Evolutionary conservation across 129 eudicot genomes (phyloP).

Genomic region (Chrysanthemum seticuspe): DNA sequence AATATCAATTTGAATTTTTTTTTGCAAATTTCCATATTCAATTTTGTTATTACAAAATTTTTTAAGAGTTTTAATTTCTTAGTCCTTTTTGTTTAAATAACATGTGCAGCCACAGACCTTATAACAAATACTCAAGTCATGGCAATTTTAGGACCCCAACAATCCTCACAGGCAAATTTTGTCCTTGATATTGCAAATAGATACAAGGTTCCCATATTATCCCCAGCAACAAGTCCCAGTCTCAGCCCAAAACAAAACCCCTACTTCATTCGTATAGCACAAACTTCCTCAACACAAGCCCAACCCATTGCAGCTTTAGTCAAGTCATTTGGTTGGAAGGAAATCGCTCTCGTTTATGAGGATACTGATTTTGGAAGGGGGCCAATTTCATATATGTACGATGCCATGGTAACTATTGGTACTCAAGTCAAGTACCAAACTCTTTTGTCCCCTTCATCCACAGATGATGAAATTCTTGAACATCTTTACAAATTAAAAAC

Average conservation of each 20-base stretch:
- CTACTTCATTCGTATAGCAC: slow-evolving; percentile 44
- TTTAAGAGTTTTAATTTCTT: neutral
- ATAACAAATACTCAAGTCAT: slow-evolving; percentile 43
- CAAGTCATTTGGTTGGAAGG: slow-evolving; percentile 46
- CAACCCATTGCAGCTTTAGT: slow-evolving; percentile 27
- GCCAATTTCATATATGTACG: slow-evolving; percentile 40
- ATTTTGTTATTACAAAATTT: neutral
- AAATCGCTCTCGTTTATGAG: slow-evolving; percentile 40
- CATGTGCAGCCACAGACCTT: slow-evolving; percentile 52
- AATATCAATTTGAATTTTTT: too few relatives aligned
- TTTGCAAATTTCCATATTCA: too few relatives aligned
- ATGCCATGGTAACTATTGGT: slow-evolving; percentile 36
- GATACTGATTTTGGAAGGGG: slow-evolving; percentile 58
- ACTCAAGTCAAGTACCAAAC: slow-evolving; percentile 35
- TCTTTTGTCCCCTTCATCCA: slow-evolving; percentile 31
- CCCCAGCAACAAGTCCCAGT: slow-evolving; percentile 52
- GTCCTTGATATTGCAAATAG: slow-evolving; percentile 37
- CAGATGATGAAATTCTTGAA: slow-evolving; percentile 30
- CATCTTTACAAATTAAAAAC: slow-evolving; percentile 46
- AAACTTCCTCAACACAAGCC: slow-evolving; percentile 42
- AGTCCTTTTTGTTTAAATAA: neutral
- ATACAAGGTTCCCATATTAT: slow-evolving; percentile 50
- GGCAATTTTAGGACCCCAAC: slow-evolving; percentile 47
- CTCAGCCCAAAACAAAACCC: slow-evolving; percentile 37
- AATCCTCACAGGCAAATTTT: slow-evolving; percentile 46